Evolutionary conservation across 1,139 yeast species (phyloP).

Genomic region (Lipomyces yarrowii): DNA sequence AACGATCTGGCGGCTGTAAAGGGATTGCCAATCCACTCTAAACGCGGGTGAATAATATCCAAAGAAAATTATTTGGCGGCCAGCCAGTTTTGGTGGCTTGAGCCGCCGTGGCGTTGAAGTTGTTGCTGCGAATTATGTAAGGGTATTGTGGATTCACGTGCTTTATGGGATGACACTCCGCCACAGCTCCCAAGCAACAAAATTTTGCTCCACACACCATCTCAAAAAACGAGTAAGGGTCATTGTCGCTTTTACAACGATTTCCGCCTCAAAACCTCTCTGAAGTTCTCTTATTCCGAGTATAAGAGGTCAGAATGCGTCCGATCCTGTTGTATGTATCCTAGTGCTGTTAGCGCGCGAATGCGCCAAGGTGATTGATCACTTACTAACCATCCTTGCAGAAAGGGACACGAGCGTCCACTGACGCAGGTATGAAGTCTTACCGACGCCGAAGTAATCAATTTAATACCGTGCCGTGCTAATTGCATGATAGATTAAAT

Average conservation of each 20-base stretch:
- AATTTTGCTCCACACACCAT: background rate
- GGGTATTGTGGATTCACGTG: background rate
- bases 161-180: background rate
- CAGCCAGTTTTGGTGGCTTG: background rate
- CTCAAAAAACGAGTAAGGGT: background rate
- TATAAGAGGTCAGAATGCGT: conserved; percentile 6
- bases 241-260: background rate
- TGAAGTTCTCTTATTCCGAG: background rate
- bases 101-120: background rate
- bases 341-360: background rate
- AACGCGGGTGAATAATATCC: background rate
- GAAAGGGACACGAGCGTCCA: conserved; percentile 38
- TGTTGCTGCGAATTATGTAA: background rate
- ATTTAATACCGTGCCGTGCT: background rate
- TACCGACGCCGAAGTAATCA: background rate
- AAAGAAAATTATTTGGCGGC: background rate
- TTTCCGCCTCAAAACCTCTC: background rate
- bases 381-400: conserved; percentile 1
- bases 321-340: conserved; percentile 15
- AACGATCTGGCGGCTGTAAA: background rate
- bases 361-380: too few species aligned
- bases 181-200: background rate
- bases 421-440: conserved; percentile 35
- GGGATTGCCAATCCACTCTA: background rate
- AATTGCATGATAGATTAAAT: conserved; percentile 60